A percentile compares a stretch with the other conserved stretches of the same genome.
phyloP scores from a whole-genome alignment of 2,329 filamentous ascomycete genomes.

The Epichloe gansuensis region DNA sequence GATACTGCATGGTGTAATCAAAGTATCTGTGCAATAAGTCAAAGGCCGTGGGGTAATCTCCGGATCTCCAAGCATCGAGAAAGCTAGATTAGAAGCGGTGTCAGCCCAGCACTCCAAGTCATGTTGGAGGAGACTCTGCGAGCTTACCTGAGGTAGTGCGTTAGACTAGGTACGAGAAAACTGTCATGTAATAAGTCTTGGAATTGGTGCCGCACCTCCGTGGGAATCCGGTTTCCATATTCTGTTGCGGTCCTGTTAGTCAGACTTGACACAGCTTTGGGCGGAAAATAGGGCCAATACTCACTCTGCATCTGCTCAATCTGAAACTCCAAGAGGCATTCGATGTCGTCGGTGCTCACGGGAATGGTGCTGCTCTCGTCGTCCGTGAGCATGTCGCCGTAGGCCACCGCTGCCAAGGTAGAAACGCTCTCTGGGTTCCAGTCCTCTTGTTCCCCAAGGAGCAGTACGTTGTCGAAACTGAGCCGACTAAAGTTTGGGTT shows the following conservation, averaged over 20 bases:
- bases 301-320: constrained; percentile 76
- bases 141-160: constrained; percentile 58
- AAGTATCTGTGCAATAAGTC: constrained; percentile 91
- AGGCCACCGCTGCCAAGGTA: constrained; percentile 34
- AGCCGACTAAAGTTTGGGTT: constrained; percentile 45
- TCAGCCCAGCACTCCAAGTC: background rate
- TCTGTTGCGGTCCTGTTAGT: constrained; percentile 29
- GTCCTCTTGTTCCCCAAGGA: constrained; percentile 36
- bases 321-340: constrained; percentile 75
- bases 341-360: constrained; percentile 68
- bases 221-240: constrained; percentile 65
- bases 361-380: constrained; percentile 28
- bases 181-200: constrained; percentile 55
- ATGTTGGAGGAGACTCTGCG: background rate
- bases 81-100: constrained; percentile 41
- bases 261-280: background rate
- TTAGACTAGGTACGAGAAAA: constrained; percentile 56
- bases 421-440: constrained; percentile 33
- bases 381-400: constrained; percentile 40
- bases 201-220: constrained; percentile 60
- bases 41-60: constrained; percentile 81
- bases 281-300: constrained; percentile 10
- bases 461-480: constrained; percentile 46
- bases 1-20: constrained; percentile 84
- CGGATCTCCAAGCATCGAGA: constrained; percentile 82